Conservation (phyloP, 768 basidiomycete genomes). For the Amanita rubescens region DNA sequence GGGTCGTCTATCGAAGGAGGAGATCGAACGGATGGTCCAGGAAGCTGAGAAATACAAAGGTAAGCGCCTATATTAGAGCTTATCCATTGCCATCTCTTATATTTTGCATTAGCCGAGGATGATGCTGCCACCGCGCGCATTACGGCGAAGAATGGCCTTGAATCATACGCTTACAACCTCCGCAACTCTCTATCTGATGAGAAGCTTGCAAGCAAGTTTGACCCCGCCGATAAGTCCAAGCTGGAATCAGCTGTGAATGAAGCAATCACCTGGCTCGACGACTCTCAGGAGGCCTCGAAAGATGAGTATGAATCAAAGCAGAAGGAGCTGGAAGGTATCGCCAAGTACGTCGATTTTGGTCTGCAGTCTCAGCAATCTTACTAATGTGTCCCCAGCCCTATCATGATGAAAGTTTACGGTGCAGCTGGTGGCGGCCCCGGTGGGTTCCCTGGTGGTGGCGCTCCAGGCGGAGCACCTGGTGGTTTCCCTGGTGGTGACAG, state of each 20-base stretch:
- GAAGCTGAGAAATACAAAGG: constrained; percentile 93
- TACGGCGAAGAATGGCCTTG: constrained; percentile 82
- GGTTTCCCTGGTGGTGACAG: constrained; percentile 59
- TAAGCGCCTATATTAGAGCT: constrained; percentile 23
- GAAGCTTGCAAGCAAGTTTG: constrained; percentile 83
- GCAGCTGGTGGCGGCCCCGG: constrained; percentile 49
- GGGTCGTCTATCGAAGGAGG: constrained; percentile 94
- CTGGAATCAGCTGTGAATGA: constrained; percentile 79
- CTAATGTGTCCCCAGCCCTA: constrained; percentile 29
- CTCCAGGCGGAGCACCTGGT: constrained; percentile 55
- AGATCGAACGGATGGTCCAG: constrained; percentile 94
- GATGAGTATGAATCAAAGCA: constrained; percentile 91
- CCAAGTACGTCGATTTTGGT: constrained; percentile 38
- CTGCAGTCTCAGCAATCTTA: background rate
- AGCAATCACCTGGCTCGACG: constrained; percentile 79
- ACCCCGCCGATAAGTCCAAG: constrained; percentile 77
- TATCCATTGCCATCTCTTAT: background rate
- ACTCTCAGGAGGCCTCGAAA: constrained; percentile 83
- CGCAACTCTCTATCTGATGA: constrained; percentile 84
- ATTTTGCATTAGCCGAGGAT: constrained; percentile 54
- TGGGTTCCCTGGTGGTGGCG: constrained; percentile 47
- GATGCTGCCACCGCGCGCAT: constrained; percentile 82
- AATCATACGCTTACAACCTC: constrained; percentile 94
- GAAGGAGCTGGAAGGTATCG: constrained; percentile 84
- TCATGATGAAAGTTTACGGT: constrained; percentile 72